Evolutionary conservation across 2,329 filamentous ascomycete species (phyloP).

Genomic region (Rachicladosporium sp.): DNA sequence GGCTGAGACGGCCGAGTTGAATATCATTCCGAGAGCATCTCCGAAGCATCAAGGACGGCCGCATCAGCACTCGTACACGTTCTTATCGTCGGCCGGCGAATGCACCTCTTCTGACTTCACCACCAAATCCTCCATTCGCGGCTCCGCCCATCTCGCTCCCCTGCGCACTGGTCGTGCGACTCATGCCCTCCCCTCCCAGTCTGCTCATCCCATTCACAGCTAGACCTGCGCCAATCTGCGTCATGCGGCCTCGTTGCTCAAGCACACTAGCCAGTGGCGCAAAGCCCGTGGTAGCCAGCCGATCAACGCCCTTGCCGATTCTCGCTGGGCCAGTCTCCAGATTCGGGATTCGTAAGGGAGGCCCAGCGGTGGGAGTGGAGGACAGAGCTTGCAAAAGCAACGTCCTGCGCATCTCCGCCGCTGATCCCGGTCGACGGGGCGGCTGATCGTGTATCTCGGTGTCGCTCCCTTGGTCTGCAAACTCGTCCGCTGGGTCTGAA

Average conservation of each 20-base stretch:
- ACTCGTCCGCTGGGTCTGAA: constrained; percentile 8
- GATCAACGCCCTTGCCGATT: constrained; percentile 22
- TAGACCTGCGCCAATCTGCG: constrained; percentile 6
- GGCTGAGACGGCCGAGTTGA: too few species aligned
- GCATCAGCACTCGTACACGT: too few species aligned
- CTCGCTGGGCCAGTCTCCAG: constrained; percentile 24
- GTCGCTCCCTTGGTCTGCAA: constrained; percentile 9
- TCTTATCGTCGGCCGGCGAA: too few species aligned
- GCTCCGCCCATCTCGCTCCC: constrained; percentile 11
- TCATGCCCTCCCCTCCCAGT: constrained; percentile 18
- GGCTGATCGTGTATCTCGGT: constrained; percentile 6
- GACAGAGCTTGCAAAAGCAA: constrained; percentile 24
- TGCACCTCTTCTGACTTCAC: too few species aligned
- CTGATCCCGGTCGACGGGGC: constrained; percentile 4
- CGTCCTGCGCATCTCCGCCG: constrained; percentile 15
- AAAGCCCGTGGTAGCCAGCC: constrained; percentile 22
- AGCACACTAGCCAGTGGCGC: constrained; percentile 16
- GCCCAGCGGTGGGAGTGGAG: constrained; percentile 13
- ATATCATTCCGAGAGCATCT: too few species aligned
- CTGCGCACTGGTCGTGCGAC: constrained; percentile 11
- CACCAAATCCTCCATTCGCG: too few species aligned
- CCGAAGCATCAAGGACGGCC: too few species aligned
- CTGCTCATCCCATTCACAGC: background rate
- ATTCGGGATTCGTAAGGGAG: constrained; percentile 23
- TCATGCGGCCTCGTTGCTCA: constrained; percentile 6